Conservation (phyloP, 176 grass and related monocot genomes). For the Miscanthus lutarioriparius region DNA sequence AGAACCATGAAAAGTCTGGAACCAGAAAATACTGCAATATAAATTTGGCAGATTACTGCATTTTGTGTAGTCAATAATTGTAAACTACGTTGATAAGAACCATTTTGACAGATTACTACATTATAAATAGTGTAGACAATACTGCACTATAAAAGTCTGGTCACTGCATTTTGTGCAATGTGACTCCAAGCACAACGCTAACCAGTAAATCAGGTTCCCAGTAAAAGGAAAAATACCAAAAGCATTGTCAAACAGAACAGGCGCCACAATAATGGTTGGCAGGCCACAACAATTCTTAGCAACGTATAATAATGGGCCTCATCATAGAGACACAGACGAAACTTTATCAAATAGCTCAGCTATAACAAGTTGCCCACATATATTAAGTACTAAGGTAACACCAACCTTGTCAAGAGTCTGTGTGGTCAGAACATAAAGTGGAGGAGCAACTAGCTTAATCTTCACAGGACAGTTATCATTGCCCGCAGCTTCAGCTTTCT, state of each 20-base stretch:
- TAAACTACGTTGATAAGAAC: not conserved
- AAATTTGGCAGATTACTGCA: not conserved
- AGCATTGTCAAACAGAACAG: not conserved
- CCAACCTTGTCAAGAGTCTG: slow-evolving; percentile 89
- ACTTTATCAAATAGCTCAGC: slow-evolving; percentile 3
- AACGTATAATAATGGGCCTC: not conserved
- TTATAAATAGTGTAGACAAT: not conserved
- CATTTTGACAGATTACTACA: not conserved
- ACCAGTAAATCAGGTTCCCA: not conserved
- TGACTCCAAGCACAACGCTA: not conserved
- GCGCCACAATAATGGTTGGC: not conserved
- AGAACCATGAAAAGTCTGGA: not conserved
- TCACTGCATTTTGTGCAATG: not conserved
- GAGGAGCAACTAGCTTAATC: slow-evolving; percentile 89
- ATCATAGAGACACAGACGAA: not conserved
- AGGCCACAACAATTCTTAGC: not conserved
- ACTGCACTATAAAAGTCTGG: not conserved
- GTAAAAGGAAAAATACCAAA: not conserved
- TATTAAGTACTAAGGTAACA: slow-evolving; percentile 17
- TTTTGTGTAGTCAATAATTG: not conserved
- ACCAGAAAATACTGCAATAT: not conserved
- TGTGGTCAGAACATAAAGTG: slow-evolving; percentile 89
- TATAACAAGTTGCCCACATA: not conserved
- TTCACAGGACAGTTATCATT: slow-evolving; percentile 85
- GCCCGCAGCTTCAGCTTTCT: slow-evolving; percentile 78